Conservation (phyloP, 805 yeast genomes). For the Ogataea nakhonphanomensis region DNA sequence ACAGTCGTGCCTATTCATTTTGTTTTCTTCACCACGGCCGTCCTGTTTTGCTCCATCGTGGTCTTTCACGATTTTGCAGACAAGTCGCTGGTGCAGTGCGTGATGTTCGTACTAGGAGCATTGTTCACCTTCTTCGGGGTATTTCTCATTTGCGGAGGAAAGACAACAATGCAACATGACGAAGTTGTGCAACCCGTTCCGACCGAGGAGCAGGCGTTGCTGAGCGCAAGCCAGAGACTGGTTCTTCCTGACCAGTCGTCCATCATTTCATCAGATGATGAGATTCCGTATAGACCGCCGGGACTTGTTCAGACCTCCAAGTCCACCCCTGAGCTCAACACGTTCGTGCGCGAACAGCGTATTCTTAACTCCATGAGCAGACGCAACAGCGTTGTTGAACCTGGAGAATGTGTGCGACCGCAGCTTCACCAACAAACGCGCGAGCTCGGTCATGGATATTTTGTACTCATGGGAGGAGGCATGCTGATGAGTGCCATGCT, state of each 20-base stretch:
- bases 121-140: conserved; percentile 40
- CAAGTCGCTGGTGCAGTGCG: conserved; percentile 20
- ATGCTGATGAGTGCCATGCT: conserved; percentile 18
- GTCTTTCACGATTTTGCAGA: conserved; percentile 40
- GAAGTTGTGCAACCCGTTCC: too few relatives aligned
- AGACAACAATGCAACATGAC: neutral
- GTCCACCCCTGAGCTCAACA: conserved; percentile 19
- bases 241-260: neutral
- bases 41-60: conserved; percentile 39
- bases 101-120: conserved; percentile 35
- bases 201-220: too few relatives aligned
- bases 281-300: neutral
- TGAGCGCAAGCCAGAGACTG: too few relatives aligned
- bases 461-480: conserved; percentile 23
- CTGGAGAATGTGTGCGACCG: conserved; percentile 4
- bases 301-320: conserved; percentile 17
- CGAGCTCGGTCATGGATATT: conserved; percentile 22
- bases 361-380: conserved; percentile 1
- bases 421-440: neutral
- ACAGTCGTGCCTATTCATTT: conserved; percentile 50
- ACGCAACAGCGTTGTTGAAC: conserved; percentile 16
- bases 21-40: conserved; percentile 44
- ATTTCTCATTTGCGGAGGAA: conserved; percentile 32
- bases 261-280: conserved; percentile 10
- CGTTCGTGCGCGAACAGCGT: neutral